Conservation (phyloP, 805 yeast species). For the Kurtzmaniella fragi region DNA sequence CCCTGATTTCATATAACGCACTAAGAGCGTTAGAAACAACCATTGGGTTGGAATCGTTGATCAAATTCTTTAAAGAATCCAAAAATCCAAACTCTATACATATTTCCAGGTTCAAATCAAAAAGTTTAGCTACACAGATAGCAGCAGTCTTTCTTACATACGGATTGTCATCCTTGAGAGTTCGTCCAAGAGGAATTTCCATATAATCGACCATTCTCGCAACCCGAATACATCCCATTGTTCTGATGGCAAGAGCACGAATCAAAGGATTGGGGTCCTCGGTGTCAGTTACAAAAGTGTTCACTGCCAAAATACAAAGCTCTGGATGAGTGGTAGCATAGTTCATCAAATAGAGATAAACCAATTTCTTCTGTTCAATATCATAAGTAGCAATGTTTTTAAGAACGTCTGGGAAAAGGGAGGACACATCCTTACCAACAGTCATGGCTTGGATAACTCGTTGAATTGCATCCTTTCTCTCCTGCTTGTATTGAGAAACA, state of each 20-base stretch:
- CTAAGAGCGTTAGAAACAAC: conserved; percentile 93
- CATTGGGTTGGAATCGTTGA: conserved; percentile 91
- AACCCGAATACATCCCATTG: conserved; percentile 98
- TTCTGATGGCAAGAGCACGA: conserved; percentile 91
- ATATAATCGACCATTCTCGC: conserved; percentile 93
- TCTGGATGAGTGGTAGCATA: conserved; percentile 97
- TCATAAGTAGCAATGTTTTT: conserved; percentile 97
- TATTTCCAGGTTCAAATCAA: conserved; percentile 73
- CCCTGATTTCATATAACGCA: conserved; percentile 79
- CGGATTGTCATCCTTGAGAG: conserved; percentile 89
- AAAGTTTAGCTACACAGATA: conserved; percentile 91
- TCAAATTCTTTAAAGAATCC: conserved; percentile 55
- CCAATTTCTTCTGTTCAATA: conserved; percentile 92
- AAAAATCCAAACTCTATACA: conserved; percentile 87
- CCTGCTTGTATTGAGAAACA: conserved; percentile 91
- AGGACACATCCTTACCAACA: conserved; percentile 91
- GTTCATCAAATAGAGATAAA: conserved; percentile 91
- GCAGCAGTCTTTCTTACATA: conserved; percentile 98
- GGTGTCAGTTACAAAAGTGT: conserved; percentile 91
- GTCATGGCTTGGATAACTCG: conserved; percentile 98
- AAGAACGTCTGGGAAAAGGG: conserved; percentile 90
- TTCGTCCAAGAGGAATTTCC: conserved; percentile 81
- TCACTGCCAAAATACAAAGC: conserved; percentile 90
- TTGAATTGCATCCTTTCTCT: conserved; percentile 94
- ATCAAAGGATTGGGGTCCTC: conserved; percentile 96